These are phyloP conservation scores for Candida wancherniae DNA, from an alignment of 805 yeast genomes.

Conservation along the genomic window DNA sequence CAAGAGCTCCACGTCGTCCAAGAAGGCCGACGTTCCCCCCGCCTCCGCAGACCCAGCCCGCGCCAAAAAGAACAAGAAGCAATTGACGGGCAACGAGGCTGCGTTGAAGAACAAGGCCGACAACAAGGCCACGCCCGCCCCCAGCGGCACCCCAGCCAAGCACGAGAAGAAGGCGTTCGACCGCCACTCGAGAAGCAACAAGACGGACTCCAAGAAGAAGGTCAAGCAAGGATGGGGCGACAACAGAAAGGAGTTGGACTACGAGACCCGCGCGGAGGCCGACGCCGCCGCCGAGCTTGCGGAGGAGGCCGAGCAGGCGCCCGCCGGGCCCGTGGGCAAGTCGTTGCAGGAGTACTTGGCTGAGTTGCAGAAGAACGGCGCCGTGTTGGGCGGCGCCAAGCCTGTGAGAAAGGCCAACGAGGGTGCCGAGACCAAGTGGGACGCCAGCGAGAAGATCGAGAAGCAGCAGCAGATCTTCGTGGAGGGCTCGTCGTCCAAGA, in stretches of 20 bases:
- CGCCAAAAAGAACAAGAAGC: slow-evolving; percentile 68
- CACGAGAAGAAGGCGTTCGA: slow-evolving; percentile 60
- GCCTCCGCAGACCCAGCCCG: slow-evolving; percentile 75
- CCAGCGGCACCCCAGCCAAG: slow-evolving; percentile 49
- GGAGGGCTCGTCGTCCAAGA: slow-evolving; percentile 61
- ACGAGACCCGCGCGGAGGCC: slow-evolving; percentile 47
- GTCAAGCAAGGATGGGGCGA: slow-evolving; percentile 87
- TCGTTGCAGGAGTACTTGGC: slow-evolving; percentile 86
- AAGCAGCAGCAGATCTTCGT: slow-evolving; percentile 53
- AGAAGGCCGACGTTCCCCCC: slow-evolving; percentile 80
- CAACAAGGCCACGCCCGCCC: slow-evolving; percentile 65
- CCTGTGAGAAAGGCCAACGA: slow-evolving; percentile 50
- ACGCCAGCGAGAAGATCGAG: slow-evolving; percentile 56
- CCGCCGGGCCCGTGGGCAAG: slow-evolving; percentile 51
- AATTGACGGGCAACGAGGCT: slow-evolving; percentile 82
- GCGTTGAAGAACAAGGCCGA: slow-evolving; percentile 59
- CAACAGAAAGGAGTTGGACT: slow-evolving; percentile 62
- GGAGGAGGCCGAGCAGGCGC: slow-evolving; percentile 38
- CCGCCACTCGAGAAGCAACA: slow-evolving; percentile 83
- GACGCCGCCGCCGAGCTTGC: slow-evolving; percentile 40
- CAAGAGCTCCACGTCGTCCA: slow-evolving; percentile 77
- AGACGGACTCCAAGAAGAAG: slow-evolving; percentile 81
- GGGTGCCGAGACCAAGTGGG: slow-evolving; percentile 50
- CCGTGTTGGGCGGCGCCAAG: slow-evolving; percentile 33
- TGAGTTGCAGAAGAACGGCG: slow-evolving; percentile 49